A percentile compares a stretch with the other conserved stretches of the same genome.
phyloP scores from a whole-genome alignment of 345 rosid species.

The Euphorbia pulcherrima region DNA sequence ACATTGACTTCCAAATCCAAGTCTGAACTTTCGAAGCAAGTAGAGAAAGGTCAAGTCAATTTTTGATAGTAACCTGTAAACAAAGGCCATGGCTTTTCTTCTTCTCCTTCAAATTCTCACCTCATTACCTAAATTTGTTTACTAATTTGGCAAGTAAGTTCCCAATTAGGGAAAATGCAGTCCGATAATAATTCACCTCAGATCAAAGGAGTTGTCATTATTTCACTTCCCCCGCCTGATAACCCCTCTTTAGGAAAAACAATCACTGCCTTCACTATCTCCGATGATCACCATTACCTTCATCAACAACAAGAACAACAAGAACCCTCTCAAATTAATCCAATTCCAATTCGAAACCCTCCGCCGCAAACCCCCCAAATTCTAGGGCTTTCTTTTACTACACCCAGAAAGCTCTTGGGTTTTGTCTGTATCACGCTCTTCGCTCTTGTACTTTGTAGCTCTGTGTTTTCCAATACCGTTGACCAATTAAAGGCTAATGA shows the following conservation, averaged over 20 bases:
- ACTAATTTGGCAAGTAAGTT: neutral
- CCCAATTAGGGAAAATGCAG: neutral
- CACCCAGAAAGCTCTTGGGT: conserved; percentile 40
- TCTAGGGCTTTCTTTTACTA: conserved; percentile 25
- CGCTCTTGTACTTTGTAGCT: conserved; percentile 44
- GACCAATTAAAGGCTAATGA: conserved; percentile 40
- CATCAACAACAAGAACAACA: too few species aligned
- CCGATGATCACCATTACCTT: conserved; percentile 28
- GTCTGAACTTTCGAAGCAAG: neutral
- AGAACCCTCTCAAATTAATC: conserved; percentile 13
- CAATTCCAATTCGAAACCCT: conserved; percentile 25
- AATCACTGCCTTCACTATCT: conserved; percentile 71
- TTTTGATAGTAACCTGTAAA: neutral
- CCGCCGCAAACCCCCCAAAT: conserved; percentile 33
- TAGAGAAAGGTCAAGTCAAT: neutral
- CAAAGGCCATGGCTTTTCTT: neutral
- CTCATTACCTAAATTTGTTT: neutral
- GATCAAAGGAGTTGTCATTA: conserved; percentile 56
- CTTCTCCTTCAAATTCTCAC: neutral
- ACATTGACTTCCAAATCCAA: neutral
- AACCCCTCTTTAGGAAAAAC: conserved; percentile 84
- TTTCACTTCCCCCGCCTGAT: conserved; percentile 83
- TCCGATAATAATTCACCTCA: conserved; percentile 34
- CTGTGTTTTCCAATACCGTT: conserved; percentile 36
- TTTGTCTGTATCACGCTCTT: conserved; percentile 54